These are phyloP conservation scores for Puccinellia tenuiflora DNA, from an alignment of 176 grass and related monocot genomes.

Conservation along the genomic window DNA sequence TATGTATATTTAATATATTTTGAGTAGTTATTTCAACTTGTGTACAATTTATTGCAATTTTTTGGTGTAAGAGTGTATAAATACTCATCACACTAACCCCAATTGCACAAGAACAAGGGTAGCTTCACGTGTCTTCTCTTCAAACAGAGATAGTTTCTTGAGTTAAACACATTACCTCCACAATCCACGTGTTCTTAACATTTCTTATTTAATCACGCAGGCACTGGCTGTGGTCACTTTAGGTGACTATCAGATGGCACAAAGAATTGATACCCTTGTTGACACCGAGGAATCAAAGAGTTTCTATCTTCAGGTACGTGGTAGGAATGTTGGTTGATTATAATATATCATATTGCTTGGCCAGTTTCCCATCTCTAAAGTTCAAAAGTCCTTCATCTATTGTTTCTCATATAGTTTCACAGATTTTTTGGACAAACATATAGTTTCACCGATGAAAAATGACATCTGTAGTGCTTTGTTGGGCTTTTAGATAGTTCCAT, in stretches of 20 bases:
- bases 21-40: background rate
- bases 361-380: background rate
- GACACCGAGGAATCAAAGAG: constrained; percentile 83
- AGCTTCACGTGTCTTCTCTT: background rate
- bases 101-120: background rate
- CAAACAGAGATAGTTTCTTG: background rate
- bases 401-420: background rate
- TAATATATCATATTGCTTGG: background rate
- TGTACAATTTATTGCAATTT: background rate
- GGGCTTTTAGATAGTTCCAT: background rate
- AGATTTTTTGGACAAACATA: too few species aligned
- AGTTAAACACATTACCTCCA: constrained; percentile 9
- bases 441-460: background rate
- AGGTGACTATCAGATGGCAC: constrained; percentile 97
- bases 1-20: constrained; percentile 7
- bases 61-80: background rate
- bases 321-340: background rate
- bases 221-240: constrained; percentile 90
- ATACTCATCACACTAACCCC: background rate
- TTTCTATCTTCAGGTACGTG: constrained; percentile 94
- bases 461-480: background rate
- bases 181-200: background rate
- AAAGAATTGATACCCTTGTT: constrained; percentile 93
- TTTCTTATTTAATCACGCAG: constrained; percentile 38
- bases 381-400: background rate